Percentiles rank a stretch among this genome's conserved stretches.
phyloP scores from a whole-genome alignment of 169 alveolate species.

The Cryptosporidium ryanae region DNA sequence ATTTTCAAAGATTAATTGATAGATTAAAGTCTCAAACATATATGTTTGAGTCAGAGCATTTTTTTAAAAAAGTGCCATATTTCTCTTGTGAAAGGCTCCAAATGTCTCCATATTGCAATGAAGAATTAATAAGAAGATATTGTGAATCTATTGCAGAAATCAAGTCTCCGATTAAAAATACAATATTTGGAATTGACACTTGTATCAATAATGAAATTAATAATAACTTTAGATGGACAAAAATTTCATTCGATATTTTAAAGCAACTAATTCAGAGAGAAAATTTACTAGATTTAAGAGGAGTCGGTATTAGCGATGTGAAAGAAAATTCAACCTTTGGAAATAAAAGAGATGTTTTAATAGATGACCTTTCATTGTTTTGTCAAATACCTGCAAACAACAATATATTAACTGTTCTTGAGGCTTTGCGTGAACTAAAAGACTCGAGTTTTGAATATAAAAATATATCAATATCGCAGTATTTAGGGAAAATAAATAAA shows the following conservation, averaged over 20 bases:
- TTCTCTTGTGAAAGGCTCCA: slow-evolving; percentile 29
- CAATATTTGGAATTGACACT: slow-evolving; percentile 46
- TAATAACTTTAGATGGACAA: slow-evolving; percentile 40
- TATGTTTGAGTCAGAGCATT: slow-evolving; percentile 64
- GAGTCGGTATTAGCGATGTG: not conserved
- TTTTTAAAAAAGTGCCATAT: slow-evolving; percentile 54
- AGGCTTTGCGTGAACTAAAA: slow-evolving; percentile 45
- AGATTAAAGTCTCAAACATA: slow-evolving; percentile 60
- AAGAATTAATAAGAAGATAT: slow-evolving; percentile 47
- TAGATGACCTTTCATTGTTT: slow-evolving; percentile 37
- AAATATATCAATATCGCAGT: slow-evolving; percentile 15
- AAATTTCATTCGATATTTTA: slow-evolving; percentile 44
- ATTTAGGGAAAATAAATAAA: slow-evolving; percentile 34
- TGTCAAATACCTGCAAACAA: slow-evolving; percentile 67
- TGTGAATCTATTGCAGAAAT: slow-evolving; percentile 61
- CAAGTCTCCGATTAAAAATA: slow-evolving; percentile 39
- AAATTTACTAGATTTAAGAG: not conserved
- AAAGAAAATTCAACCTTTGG: not conserved
- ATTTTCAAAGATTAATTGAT: slow-evolving; percentile 60
- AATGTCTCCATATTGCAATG: slow-evolving; percentile 73
- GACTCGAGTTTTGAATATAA: not conserved
- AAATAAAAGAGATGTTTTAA: not conserved
- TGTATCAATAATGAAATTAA: slow-evolving; percentile 22
- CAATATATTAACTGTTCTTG: slow-evolving; percentile 28
- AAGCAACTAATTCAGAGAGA: not conserved